Conservation (phyloP, 352 stramenopile genomes). For the Phytophthora nicotianae region DNA sequence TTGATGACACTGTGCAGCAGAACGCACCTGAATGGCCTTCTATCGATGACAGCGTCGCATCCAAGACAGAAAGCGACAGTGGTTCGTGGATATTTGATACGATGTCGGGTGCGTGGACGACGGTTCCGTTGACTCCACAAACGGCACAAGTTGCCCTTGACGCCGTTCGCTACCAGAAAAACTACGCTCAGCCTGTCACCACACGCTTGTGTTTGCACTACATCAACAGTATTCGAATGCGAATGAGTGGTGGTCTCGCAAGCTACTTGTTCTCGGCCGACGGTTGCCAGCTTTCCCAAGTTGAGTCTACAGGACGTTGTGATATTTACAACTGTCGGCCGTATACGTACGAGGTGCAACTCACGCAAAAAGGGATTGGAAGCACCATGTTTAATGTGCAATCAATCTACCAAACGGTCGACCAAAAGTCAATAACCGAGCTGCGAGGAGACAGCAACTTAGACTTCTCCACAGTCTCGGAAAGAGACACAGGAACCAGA, state of each 20-base stretch:
- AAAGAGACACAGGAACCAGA: background rate
- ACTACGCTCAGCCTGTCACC: conserved; percentile 41
- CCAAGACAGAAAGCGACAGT: background rate
- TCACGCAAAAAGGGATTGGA: conserved; percentile 35
- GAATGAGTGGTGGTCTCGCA: conserved; percentile 21
- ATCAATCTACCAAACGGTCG: conserved; percentile 46
- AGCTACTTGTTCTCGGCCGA: conserved; percentile 48
- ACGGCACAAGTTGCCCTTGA: conserved; percentile 39
- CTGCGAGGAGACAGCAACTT: conserved; percentile 43
- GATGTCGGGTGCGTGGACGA: conserved; percentile 29
- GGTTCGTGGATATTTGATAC: conserved; percentile 17
- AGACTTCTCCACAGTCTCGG: conserved; percentile 18
- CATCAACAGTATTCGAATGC: conserved; percentile 38
- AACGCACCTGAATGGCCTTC: conserved; percentile 5
- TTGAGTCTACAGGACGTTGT: conserved; percentile 40
- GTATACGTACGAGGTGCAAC: conserved; percentile 51
- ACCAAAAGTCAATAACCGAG: conserved; percentile 40
- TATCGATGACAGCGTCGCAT: conserved; percentile 2
- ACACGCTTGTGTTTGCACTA: conserved; percentile 49
- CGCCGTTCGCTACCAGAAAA: conserved; percentile 43
- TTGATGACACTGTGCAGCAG: background rate
- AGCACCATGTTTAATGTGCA: conserved; percentile 42
- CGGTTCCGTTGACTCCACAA: conserved; percentile 21
- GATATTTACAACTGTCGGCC: conserved; percentile 51
- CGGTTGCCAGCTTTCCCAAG: conserved; percentile 34